Evolutionary conservation across 2,329 filamentous ascomycete genomes (phyloP), one percentile per base, ranked within the genome.

Genomic region (Claviceps sp.): DNA sequence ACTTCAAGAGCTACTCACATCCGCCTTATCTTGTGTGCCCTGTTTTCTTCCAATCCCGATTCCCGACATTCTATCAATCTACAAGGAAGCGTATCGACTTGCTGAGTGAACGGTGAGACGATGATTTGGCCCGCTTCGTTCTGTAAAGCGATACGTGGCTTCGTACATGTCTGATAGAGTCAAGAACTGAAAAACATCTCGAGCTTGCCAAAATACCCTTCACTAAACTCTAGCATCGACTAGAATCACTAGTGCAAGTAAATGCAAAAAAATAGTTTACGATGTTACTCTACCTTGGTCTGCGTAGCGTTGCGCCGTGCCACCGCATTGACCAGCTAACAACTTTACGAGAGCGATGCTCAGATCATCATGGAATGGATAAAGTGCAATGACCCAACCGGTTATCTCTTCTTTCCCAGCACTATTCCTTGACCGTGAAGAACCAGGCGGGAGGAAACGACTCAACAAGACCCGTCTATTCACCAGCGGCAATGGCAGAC

Each of bases 231-330:
- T 14, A 8, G n/a, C 17, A 17, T 49, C 22, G 8, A 40, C 20
- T 5, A 49, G 22, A 8, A n/a, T n/a, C 34, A 9, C 9, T 16
- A 20, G 8, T 11, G 2, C 16, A 26, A 11, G 6, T 38, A 14
- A 22, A 26, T n/a, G 36, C 16, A 17, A 23, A 20, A 16, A 16
- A 9, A 5, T 14, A 17, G 9, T 50, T 50, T 45, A 45, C 29
- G 49, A 45, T 22, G 49, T 50, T 50, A 50, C 49, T 45, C 49
- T 45, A 39, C 49, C 23, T 50, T 20, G 34, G 34, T 29, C 16
- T 45, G 49, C 42, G 40, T 45, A 50, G 42, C 42, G 20, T 29
- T 45, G 17, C 17, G 11, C 7, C 16, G 42, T 50, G 42, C 16
- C 49, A 50, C 49, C 38, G 42, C 49, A 50, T 50, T 38, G 29